Percentiles rank a stretch among this genome's conserved stretches.
Evolutionary conservation across 345 rosid species (phyloP).

Genomic region (Sisymbrium altissimum): DNA sequence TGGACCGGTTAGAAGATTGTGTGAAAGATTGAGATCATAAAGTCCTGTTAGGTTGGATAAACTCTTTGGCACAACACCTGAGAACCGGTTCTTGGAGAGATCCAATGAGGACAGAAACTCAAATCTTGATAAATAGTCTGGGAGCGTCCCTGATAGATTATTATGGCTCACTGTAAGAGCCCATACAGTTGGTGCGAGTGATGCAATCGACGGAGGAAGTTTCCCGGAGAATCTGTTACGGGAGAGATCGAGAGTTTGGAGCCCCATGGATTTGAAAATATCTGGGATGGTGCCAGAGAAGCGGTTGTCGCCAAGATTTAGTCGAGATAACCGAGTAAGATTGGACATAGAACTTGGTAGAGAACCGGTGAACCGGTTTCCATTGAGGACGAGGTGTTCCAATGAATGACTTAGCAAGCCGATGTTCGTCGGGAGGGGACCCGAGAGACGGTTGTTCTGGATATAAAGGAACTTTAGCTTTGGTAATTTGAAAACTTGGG

Average conservation of each 20-base stretch:
- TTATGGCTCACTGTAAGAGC: conserved; percentile 53
- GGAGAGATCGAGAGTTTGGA: conserved; percentile 40
- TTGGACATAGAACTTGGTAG: conserved; percentile 51
- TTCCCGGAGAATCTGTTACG: conserved; percentile 45
- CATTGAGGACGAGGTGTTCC: conserved; percentile 26
- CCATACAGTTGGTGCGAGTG: conserved; percentile 39
- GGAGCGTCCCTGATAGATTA: conserved; percentile 49
- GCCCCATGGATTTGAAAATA: conserved; percentile 46
- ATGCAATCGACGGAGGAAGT: conserved; percentile 46
- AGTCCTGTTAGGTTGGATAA: conserved; percentile 56
- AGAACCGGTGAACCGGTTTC: conserved; percentile 55
- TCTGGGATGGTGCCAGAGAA: conserved; percentile 56
- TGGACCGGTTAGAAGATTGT: conserved; percentile 54
- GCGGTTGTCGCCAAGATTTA: conserved; percentile 40
- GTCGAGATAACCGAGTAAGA: conserved; percentile 35
- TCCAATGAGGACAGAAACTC: conserved; percentile 47
- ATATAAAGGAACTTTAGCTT: conserved; percentile 47
- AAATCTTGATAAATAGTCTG: conserved; percentile 51
- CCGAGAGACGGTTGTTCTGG: conserved; percentile 57
- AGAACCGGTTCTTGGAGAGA: conserved; percentile 49
- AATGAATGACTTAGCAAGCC: conserved; percentile 43
- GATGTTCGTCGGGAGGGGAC: conserved; percentile 42
- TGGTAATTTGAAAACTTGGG: conserved; percentile 48
- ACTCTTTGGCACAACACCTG: conserved; percentile 49
- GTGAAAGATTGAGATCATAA: conserved; percentile 60